Conservation (phyloP, 768 basidiomycete species). For the Glaciozyma martinii region DNA sequence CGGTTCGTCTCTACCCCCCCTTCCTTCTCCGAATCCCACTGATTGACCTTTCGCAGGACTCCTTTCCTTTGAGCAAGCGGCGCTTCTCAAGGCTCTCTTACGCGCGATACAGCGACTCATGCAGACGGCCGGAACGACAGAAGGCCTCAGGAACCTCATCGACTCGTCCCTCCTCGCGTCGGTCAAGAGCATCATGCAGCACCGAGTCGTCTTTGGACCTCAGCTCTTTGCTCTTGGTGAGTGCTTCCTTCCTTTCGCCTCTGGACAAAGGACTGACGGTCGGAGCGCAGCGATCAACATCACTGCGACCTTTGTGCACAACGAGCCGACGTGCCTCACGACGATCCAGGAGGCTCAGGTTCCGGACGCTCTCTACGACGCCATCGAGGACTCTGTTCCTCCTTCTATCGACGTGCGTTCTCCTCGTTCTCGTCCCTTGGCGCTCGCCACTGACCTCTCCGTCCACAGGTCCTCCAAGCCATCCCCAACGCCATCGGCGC, state of each 20-base stretch:
- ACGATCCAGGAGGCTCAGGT: conserved; percentile 87
- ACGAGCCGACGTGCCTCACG: conserved; percentile 87
- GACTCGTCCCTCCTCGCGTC: conserved; percentile 78
- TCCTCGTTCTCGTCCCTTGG: not conserved
- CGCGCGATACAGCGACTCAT: conserved; percentile 95
- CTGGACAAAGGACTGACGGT: conserved; percentile 15
- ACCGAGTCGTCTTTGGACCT: conserved; percentile 74
- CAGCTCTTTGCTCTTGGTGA: conserved; percentile 74
- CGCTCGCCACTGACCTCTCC: conserved; percentile 12
- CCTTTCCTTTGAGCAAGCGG: conserved; percentile 62
- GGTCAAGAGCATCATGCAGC: conserved; percentile 76
- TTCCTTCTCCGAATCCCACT: not conserved
- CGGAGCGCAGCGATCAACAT: conserved; percentile 28
- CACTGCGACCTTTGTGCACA: conserved; percentile 55
- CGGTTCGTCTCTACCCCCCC: not conserved
- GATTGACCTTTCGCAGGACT: conserved; percentile 46
- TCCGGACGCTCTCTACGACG: conserved; percentile 78
- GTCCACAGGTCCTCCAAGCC: conserved; percentile 68
- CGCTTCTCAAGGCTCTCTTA: conserved; percentile 79
- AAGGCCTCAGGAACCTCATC: conserved; percentile 86
- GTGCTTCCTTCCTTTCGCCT: conserved; percentile 33
- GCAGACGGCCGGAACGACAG: conserved; percentile 87
- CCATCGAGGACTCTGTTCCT: conserved; percentile 75
- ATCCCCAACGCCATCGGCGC: conserved; percentile 94
- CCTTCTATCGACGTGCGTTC: conserved; percentile 68